Conservation (phyloP, 306 rosid genomes). For the Pyrus communis region DNA sequence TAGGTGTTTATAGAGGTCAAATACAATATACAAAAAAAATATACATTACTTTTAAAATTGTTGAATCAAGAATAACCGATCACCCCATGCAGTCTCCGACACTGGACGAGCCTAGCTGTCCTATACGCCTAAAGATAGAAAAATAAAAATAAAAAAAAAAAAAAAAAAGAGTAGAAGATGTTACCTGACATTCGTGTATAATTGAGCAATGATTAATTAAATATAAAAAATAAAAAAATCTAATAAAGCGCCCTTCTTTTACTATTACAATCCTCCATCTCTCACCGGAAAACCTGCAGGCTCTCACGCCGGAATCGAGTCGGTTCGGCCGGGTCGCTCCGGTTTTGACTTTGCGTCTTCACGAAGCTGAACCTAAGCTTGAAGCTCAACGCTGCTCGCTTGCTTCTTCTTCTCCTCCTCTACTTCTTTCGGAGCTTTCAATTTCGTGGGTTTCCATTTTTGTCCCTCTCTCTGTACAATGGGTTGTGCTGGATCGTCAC, state of each 20-base stretch:
- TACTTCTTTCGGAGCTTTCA: background rate
- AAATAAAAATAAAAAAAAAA: background rate
- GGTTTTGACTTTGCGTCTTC: constrained; percentile 28
- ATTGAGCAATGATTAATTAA: constrained; percentile 29
- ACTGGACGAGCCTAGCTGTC: no score
- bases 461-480: constrained; percentile 19
- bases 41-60: no score
- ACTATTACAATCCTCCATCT: constrained; percentile 1
- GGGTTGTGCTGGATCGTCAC: constrained; percentile 95
- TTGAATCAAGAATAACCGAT: no score
- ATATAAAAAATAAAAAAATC: background rate
- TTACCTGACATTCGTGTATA: background rate
- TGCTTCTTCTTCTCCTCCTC: background rate
- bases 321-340: constrained; percentile 2
- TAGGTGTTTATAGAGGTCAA: no score
- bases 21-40: no score
- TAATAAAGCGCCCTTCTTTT: background rate
- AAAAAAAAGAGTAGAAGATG: background rate
- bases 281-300: constrained; percentile 19
- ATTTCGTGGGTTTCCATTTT: background rate
- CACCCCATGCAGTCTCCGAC: no score
- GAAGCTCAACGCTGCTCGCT: background rate
- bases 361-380: constrained; percentile 18
- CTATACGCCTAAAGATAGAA: no score
- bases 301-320: constrained; percentile 11